Conservation (phyloP, 208 protist species). For the Acanthamoeba quina region DNA sequence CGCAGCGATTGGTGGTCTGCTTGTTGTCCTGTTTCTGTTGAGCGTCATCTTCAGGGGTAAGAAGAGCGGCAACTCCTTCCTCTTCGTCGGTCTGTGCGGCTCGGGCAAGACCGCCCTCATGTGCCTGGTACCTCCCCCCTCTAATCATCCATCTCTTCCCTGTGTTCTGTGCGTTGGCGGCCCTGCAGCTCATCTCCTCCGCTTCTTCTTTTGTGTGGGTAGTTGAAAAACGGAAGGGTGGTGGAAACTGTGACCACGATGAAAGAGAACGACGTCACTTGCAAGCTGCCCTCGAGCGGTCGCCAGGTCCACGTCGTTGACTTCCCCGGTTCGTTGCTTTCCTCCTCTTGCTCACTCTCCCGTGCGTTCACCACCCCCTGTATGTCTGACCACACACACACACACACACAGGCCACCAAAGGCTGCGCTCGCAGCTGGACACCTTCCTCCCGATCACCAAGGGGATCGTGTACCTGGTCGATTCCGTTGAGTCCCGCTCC, state of each 20-base stretch:
- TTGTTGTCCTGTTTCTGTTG: conserved; percentile 45
- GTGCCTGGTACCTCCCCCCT: neutral
- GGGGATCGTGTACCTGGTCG: conserved; percentile 61
- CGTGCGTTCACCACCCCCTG: neutral
- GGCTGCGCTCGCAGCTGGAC: conserved; percentile 59
- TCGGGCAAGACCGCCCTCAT: conserved; percentile 65
- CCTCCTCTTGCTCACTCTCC: neutral
- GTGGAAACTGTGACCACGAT: conserved; percentile 49
- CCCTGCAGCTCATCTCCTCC: neutral
- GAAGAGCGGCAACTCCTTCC: conserved; percentile 16
- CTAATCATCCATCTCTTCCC: neutral
- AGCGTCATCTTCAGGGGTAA: neutral
- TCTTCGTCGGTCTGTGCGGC: conserved; percentile 48
- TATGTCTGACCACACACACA: neutral
- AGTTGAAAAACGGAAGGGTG: conserved; percentile 37
- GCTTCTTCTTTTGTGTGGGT: neutral
- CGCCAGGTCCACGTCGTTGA: conserved; percentile 34
- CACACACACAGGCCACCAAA: conserved; percentile 40
- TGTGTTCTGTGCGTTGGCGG: neutral
- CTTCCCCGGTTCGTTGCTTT: conserved; percentile 27
- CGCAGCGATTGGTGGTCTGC: neutral
- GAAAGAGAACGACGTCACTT: conserved; percentile 68
- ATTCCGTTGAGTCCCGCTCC: conserved; percentile 17
- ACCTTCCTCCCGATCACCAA: conserved; percentile 43
- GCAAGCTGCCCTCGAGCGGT: conserved; percentile 49